Evolutionary conservation across 169 alveolate species (phyloP), one percentile per base, ranked within the genome.

Genomic region (Blepharisma undulans): DNA sequence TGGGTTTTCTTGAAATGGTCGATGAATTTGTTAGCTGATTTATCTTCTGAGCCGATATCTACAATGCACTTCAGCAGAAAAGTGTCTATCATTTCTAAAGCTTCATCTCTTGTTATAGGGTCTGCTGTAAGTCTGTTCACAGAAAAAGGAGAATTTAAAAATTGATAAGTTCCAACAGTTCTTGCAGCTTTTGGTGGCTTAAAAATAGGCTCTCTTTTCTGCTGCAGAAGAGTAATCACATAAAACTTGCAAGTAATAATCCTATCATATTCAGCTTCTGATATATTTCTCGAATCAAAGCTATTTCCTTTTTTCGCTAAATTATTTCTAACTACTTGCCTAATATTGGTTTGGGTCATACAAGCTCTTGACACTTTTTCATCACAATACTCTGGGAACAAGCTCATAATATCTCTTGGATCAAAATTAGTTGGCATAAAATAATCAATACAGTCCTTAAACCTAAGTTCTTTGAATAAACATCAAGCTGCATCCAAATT

Each of bases 401-500:
- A 25, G 59, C 85, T 74, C 92, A 88, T 88, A 5, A 88, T 21
- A 3, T 88, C 92, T 36, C 92, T 72, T 29, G 92, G 92, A 25
- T 88, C 92, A 76, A 74, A 88, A 48, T 88, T 76, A 36, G 92
- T 88, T 4, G 29, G 25, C 22, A 36, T 21, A 36, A 88, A 88
- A 32, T 88, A 19, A 19, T 88, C 92, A 74, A 61, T 72, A 18
- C 87, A 22, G 25, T 30, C 30, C 29, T 19, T 18, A 59, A 88
- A 76, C 25, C 29, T 72, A 76, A 88, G 19, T 32, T 72, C n/a
- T 76, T 76, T 88, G 34, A 88, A 88, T 32, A 76, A 36, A 18
- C 87, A 72, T 87, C 92, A 88, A 88, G 92, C 92, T 48, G 92
- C 92, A 16, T 88, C 92, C 32, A 88, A 76, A 48, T 88, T 74